Evolutionary conservation across 257 asterid species (phyloP).

Genomic region (Fraxinus anomala): DNA sequence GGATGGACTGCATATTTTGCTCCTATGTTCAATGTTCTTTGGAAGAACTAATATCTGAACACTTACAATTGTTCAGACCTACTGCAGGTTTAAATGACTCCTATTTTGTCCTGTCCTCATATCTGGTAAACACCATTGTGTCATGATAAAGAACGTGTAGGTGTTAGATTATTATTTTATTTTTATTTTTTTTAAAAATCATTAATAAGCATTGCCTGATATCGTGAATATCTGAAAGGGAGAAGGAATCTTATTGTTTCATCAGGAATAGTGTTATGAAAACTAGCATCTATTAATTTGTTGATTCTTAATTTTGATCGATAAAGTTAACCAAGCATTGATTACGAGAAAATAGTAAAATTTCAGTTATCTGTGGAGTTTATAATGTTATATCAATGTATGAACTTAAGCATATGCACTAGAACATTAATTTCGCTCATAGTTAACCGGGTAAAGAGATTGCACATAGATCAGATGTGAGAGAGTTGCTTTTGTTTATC

Average conservation of each 20-base stretch:
- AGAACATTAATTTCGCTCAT: background rate
- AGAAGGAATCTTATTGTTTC: slow-evolving; percentile 9
- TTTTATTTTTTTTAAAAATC: background rate
- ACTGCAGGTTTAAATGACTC: slow-evolving; percentile 23
- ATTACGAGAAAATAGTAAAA: background rate
- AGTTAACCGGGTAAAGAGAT: background rate
- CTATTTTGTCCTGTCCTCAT: slow-evolving; percentile 10
- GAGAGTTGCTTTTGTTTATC: slow-evolving; percentile 13
- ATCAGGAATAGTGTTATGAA: background rate
- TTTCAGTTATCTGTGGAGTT: background rate
- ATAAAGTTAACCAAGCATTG: background rate
- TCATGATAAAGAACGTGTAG: background rate
- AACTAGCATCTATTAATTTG: background rate
- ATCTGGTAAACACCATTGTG: slow-evolving; percentile 8
- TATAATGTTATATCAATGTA: background rate
- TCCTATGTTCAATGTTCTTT: background rate
- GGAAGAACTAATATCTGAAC: background rate
- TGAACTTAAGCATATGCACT: background rate
- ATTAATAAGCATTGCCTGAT: background rate
- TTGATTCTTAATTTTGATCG: background rate
- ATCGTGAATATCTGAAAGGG: slow-evolving; percentile 6
- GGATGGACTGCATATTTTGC: slow-evolving; percentile 12
- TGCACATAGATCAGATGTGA: slow-evolving; percentile 10
- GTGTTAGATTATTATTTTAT: background rate
- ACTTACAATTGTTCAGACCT: slow-evolving; percentile 16